Base-by-base conservation (phyloP, 129 eudicot genomes). In the sunflower (Helianthus annuus) region DNA sequence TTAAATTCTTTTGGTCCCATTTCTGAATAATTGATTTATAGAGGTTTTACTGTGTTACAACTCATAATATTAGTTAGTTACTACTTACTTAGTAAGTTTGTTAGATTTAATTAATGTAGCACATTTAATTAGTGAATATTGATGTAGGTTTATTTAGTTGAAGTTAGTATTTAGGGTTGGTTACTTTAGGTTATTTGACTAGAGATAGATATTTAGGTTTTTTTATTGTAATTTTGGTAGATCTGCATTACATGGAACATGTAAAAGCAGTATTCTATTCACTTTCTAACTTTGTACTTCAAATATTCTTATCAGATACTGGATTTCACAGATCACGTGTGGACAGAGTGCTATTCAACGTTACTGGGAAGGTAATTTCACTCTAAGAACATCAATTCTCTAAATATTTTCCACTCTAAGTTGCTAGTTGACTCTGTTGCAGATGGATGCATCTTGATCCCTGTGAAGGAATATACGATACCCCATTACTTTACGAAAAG, bases 361-460 rank as follows among this genome's bases (percentile, higher is more conserved):
- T 73, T 64, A 48, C 42, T 94, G 72, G 97, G 93, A 83, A 88
- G 96, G 98, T 94, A 84, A 68, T 57, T 53, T 48, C 49, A 66
- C 64, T 29, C 34, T 7, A 54, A 15, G 24, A 60, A 49, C 78
- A 67, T 60, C 59, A 52, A 44, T 40, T 69, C 16, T 5, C 60
- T 12, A 38, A 8, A 65, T 14, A 8, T 72, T 11, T 63, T 27
- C 57, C 53, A 57, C 70, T 36, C 57, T 29, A 75, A 71, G 48
- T 51, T 56, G 48, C 27, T 3, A 63, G 53, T 48, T 66, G 52
- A 24, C 17, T 70, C 44, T 65, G 56, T n/a, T 51, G 38, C 89
- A 94, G 98, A 82, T 94, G 98, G 98, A 90, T 94, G 93, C 98
- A 94, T 83, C 98, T 94, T 77, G 98, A 94, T 85, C 98, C 98